Conservation (phyloP, 192 early-diverging fungal species). For the Backusella luteola region DNA sequence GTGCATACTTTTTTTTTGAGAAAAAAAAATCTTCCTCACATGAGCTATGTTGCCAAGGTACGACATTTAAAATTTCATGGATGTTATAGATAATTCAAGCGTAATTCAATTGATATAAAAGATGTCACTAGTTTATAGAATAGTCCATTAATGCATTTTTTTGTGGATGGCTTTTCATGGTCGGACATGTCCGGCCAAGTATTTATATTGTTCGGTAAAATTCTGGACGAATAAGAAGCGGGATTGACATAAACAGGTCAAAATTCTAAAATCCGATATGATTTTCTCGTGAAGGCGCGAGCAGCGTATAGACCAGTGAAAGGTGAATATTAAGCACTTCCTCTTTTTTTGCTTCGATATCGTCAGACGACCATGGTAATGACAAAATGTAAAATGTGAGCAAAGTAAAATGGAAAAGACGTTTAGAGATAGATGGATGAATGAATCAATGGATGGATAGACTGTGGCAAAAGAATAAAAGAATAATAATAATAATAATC, state of each 20-base stretch:
- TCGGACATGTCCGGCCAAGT: neutral
- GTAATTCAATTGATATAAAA: too few species aligned
- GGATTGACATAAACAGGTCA: neutral
- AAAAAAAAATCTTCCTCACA: too few species aligned
- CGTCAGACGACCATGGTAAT: conserved; percentile 8
- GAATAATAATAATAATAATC: neutral
- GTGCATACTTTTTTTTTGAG: too few species aligned
- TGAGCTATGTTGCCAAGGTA: too few species aligned
- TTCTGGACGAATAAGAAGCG: neutral
- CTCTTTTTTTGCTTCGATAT: conserved; percentile 7
- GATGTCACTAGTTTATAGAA: too few species aligned
- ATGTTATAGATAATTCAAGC: too few species aligned
- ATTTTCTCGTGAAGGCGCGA: neutral
- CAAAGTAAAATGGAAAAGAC: neutral
- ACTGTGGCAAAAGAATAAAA: neutral
- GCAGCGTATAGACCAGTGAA: neutral
- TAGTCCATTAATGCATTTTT: neutral
- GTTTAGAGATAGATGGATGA: neutral
- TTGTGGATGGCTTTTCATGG: neutral
- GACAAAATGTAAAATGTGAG: neutral
- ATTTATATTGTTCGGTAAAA: neutral
- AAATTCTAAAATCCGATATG: neutral
- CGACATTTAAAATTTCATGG: too few species aligned
- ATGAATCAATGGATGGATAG: neutral
- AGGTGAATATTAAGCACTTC: neutral